phyloP scores from a whole-genome alignment of 192 early-diverging fungal genomes.

The Ambispora gerdemannii region DNA sequence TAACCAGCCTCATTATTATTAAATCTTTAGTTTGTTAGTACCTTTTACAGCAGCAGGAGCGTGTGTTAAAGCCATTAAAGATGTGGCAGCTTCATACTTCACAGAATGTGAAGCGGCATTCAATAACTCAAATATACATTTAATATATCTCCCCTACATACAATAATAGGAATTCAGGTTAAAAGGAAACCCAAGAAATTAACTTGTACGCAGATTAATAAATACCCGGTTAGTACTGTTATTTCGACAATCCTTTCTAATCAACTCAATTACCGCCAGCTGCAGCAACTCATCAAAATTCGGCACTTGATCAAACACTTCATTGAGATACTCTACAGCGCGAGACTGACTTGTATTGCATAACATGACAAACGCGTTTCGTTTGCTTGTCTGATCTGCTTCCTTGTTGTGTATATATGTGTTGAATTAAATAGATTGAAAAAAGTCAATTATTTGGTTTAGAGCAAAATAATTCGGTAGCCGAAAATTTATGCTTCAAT shows the following conservation, averaged over 20 bases:
- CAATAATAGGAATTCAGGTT: no score
- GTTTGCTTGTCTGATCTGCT: slow-evolving; percentile 86
- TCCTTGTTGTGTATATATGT: no score
- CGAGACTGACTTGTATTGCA: slow-evolving; percentile 69
- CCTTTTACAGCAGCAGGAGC: slow-evolving; percentile 89
- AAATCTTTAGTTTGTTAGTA: no score
- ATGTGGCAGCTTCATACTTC: slow-evolving; percentile 96
- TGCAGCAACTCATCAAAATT: slow-evolving; percentile 91
- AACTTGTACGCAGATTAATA: no score
- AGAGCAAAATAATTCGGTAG: no score
- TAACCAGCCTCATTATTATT: no score
- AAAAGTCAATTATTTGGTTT: background rate
- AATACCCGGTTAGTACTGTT: slow-evolving; percentile 78
- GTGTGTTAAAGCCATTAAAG: slow-evolving; percentile 81
- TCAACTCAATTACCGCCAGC: slow-evolving; percentile 89
- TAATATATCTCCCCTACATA: slow-evolving; percentile 81
- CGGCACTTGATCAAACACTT: slow-evolving; percentile 67
- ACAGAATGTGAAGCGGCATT: slow-evolving; percentile 81
- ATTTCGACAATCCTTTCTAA: slow-evolving; percentile 84
- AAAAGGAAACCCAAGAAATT: no score
- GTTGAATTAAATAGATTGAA: slow-evolving; percentile 7
- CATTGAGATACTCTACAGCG: slow-evolving; percentile 83
- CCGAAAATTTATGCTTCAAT: background rate
- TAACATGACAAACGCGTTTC: slow-evolving; percentile 94
- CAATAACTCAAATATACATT: slow-evolving; percentile 84